These are phyloP conservation scores for Colletotrichum sojae DNA, from an alignment of 2,329 filamentous ascomycete genomes.

Conservation along the genomic window DNA sequence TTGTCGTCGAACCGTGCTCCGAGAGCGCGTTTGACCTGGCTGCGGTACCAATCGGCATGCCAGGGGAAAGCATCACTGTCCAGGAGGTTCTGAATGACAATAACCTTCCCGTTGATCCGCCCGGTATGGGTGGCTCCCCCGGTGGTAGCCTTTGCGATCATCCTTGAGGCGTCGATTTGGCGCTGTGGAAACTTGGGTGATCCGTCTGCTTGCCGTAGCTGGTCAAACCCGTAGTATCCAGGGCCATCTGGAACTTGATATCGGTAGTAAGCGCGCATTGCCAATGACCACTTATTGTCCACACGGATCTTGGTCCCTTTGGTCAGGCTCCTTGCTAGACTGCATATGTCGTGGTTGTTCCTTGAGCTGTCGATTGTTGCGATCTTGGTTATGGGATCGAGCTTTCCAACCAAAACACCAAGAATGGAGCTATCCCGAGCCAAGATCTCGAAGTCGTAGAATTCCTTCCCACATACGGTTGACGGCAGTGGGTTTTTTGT, in stretches of 20 bases:
- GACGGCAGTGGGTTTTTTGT: neutral
- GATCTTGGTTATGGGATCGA: neutral
- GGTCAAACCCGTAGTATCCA: constrained; percentile 41
- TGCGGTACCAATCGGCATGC: constrained; percentile 46
- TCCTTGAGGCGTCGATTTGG: neutral
- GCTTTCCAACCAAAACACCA: neutral
- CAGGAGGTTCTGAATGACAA: constrained; percentile 43
- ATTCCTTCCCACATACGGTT: neutral
- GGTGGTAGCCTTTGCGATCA: constrained; percentile 3
- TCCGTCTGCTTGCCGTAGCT: constrained; percentile 35
- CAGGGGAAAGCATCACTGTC: constrained; percentile 44
- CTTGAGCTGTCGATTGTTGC: neutral
- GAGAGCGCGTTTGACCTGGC: constrained; percentile 30
- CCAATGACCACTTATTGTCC: constrained; percentile 38
- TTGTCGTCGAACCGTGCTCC: constrained; percentile 37
- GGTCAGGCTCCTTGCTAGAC: neutral
- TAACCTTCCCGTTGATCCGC: constrained; percentile 42
- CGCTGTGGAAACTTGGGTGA: constrained; percentile 38
- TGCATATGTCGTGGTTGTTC: neutral
- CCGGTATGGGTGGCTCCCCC: constrained; percentile 32
- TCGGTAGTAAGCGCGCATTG: constrained; percentile 36
- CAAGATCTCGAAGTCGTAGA: constrained; percentile 2
- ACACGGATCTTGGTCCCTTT: constrained; percentile 2
- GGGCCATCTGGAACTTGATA: constrained; percentile 37
- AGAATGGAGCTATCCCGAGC: neutral